Conservation (phyloP, 768 basidiomycete species). For the Podaxis sp. region DNA sequence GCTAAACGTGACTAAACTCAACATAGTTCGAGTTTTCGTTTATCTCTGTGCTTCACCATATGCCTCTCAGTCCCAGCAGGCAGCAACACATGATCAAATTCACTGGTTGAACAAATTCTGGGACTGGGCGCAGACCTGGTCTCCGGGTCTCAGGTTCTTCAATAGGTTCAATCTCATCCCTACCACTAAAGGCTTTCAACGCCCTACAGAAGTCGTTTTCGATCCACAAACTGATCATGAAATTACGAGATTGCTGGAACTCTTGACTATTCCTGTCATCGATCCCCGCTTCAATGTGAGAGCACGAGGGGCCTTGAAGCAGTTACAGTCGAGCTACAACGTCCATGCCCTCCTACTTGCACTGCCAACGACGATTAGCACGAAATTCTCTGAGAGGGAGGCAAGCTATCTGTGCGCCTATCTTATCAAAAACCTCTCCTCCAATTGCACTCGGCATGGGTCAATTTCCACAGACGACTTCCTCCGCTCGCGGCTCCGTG, state of each 20-base stretch:
- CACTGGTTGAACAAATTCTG: slow-evolving; percentile 43
- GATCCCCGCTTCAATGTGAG: slow-evolving; percentile 23
- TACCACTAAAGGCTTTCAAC: slow-evolving; percentile 28
- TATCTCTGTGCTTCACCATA: slow-evolving; percentile 25
- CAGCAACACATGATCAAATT: slow-evolving; percentile 19
- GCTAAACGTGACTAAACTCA: slow-evolving; percentile 33
- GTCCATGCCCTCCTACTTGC: slow-evolving; percentile 32
- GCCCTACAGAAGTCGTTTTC: slow-evolving; percentile 28
- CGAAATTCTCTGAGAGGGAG: neutral
- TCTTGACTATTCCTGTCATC: slow-evolving; percentile 34
- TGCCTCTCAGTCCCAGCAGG: neutral
- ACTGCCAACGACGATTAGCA: slow-evolving; percentile 13
- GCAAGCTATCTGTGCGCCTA: neutral
- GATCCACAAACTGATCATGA: slow-evolving; percentile 1
- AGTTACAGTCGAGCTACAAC: neutral
- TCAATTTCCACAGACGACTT: slow-evolving; percentile 10
- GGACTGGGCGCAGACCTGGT: slow-evolving; percentile 37
- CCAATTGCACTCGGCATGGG: slow-evolving; percentile 9
- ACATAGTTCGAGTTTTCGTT: slow-evolving; percentile 23
- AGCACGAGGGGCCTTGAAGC: slow-evolving; percentile 17
- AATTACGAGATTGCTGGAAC: slow-evolving; percentile 22
- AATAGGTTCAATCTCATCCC: slow-evolving; percentile 32
- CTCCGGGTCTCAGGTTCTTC: slow-evolving; percentile 6
- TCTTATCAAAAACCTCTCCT: slow-evolving; percentile 1
- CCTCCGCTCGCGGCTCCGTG: slow-evolving; percentile 16